Evolutionary conservation across 371 early-diverging fungal genomes (phyloP), one percentile per base, ranked within the genome.

Genomic region (Actinomortierella wolfii): DNA sequence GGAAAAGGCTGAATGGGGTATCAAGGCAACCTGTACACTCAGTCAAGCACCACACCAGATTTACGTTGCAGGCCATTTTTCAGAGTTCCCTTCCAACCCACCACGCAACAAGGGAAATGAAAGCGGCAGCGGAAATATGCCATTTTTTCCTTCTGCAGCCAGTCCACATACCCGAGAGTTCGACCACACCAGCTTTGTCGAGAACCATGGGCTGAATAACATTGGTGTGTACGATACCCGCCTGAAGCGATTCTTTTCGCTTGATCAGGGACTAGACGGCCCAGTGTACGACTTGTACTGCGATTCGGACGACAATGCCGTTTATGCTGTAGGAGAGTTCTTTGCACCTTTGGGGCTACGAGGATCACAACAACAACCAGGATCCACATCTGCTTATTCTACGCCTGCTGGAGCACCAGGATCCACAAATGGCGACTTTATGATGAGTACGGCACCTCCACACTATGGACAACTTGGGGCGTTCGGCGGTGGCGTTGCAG

Each of bases 221-320:
- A 85, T 88, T 42, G 83, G 83, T 3, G 64, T 76, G 14, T 68
- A 83, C 20, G 83, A 89, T 68, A 65, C 81, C 2, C 57, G 24
- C 11, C 61, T 68, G 44, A 82, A 65, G 40, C 67, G 64, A 14
- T 70, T 84, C 57, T 74, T 67, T 3, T 51, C 82, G 1, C 62
- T 92, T 57, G 51, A 51, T 1, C 69, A 84, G 25, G 93, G 93
- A n/a, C 68, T 92, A 14, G 87, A 91, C 69, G 91, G 89, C 0
- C 78, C 88, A 2, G 90, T 92, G 11, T 77, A 81, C 42, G 75
- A 81, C 20, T 64, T 92, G 18, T 74, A 80, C 54, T 92, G 93
- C 54, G 91, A 92, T 53, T 52, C 68, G 0, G 41, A 48, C 2
- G 67, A 73, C 5, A 46, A 79, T 1, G 77, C 67, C 2, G 79